phyloP scores from a whole-genome alignment of 805 yeast species.

The Metschnikowia peoriensis region DNA sequence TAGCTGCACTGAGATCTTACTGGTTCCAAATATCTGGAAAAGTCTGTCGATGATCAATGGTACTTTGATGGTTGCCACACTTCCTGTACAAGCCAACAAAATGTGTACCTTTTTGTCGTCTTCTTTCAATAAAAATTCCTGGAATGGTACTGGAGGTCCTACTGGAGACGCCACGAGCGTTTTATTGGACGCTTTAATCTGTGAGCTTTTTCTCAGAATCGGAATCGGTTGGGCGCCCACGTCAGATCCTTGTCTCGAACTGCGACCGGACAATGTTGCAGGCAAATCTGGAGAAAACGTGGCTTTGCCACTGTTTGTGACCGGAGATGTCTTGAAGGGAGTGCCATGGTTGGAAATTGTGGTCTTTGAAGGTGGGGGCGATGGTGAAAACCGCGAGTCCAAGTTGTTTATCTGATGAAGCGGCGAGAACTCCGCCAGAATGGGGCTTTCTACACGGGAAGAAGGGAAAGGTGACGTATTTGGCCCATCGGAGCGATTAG shows the following conservation, averaged over 20 bases:
- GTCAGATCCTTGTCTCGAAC: slow-evolving; percentile 17
- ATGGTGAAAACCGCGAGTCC: slow-evolving; percentile 11
- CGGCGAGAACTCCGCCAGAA: slow-evolving; percentile 2
- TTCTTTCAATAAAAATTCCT: slow-evolving; percentile 60
- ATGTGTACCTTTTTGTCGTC: slow-evolving; percentile 88
- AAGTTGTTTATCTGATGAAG: background rate
- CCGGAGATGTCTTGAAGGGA: slow-evolving; percentile 8
- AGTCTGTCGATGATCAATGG: slow-evolving; percentile 86
- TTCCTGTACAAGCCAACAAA: slow-evolving; percentile 89
- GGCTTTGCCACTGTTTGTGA: slow-evolving; percentile 4
- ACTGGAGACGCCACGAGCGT: slow-evolving; percentile 55
- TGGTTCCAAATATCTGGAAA: slow-evolving; percentile 70
- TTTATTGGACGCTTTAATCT: slow-evolving; percentile 41
- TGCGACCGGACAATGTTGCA: slow-evolving; percentile 8
- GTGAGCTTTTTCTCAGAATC: slow-evolving; percentile 17
- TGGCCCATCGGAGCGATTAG: background rate
- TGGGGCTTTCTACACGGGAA: slow-evolving; percentile 11
- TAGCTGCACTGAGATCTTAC: slow-evolving; percentile 74
- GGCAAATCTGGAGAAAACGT: slow-evolving; percentile 10
- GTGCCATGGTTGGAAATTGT: background rate
- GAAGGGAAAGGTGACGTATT: background rate
- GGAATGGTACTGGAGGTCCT: slow-evolving; percentile 69
- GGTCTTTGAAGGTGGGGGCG: slow-evolving; percentile 10
- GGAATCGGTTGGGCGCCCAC: slow-evolving; percentile 12
- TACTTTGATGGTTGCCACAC: slow-evolving; percentile 93